phyloP scores from a whole-genome alignment of 345 rosid species.

The Hibiscus mutabilis region DNA sequence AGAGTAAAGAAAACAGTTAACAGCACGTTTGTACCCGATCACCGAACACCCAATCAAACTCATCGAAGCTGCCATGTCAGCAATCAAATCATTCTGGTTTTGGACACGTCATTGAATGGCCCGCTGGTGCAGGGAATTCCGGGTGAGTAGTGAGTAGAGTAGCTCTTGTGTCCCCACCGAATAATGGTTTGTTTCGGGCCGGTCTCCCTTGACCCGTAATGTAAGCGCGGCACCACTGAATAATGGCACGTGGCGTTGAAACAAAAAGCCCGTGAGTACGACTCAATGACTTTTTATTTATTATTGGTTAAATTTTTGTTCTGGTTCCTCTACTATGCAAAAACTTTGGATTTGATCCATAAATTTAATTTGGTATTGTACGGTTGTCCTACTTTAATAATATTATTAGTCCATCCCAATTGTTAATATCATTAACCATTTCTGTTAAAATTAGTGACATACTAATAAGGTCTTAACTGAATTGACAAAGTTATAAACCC shows the following conservation, averaged over 20 bases:
- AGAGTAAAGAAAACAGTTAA: no score
- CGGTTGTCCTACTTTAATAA: no score
- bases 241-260: conserved; percentile 20
- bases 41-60: not conserved
- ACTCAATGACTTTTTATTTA: conserved; percentile 14
- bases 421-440: no score
- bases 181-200: not conserved
- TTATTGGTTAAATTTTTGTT: not conserved
- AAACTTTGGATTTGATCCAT: no score
- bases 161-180: not conserved
- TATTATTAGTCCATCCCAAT: no score
- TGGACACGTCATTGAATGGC: conserved; percentile 6
- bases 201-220: conserved; percentile 2
- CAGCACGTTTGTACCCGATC: not conserved
- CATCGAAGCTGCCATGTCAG: not conserved
- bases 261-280: conserved; percentile 18
- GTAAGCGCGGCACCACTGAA: conserved; percentile 3
- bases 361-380: no score
- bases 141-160: not conserved
- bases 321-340: no score
- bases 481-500: no score
- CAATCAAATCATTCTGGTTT: not conserved
- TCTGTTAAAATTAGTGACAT: no score
- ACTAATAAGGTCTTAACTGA: no score
- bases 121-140: not conserved